Base-by-base conservation (phyloP, 495 filamentous ascomycete genomes). In the Copromyces sp. region DNA sequence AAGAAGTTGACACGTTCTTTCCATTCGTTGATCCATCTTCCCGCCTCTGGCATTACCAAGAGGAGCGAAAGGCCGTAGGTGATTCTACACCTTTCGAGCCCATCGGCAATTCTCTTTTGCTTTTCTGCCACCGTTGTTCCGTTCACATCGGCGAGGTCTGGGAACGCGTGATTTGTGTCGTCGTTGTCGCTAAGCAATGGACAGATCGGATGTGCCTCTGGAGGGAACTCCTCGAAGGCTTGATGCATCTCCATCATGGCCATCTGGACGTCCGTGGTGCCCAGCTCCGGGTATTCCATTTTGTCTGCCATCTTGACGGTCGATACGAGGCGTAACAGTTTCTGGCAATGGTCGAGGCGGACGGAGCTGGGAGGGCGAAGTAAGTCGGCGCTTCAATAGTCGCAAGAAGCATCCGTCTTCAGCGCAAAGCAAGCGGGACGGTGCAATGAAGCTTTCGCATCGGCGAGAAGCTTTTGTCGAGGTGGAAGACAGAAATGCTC, bases 11-110 rank as follows among this genome's bases (percentile, higher is more conserved):
- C 78, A 4, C 81, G 75, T 35, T 88, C 81, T 3, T 81, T 84
- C 61, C 94, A 87, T 78, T 89, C 89, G 59, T 82, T 78, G 69
- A 90, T 85, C 76, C 90, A 84, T 40, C 84, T 80, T 40, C 85
- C 86, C 0, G 90, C 88, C 61, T 89, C 87, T 14, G 90, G 87
- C 44, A 90, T 90, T 9, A 89, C 90, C 44, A 95, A 81, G 41
- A 95, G 87, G 35, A 89, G 86, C 74, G 92, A 86, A 45, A 88
- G 89, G 59, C 87, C 84, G 44, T 93, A 86, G 32, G 88, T 86
- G 41, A 87, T 84, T 69, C 88, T 80, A 73, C 87, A 86, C 70
- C 92, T 79, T 0, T 78, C 78, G 7, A 83, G 75, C 37, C 83
- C 87, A 24, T 89, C 85, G 68, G 86, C 78, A 9, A 84, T 76